Evolutionary conservation across 78 protist genomes (phyloP), one percentile per base, ranked within the genome.

Genomic region (Carpediemonas membranifera): DNA sequence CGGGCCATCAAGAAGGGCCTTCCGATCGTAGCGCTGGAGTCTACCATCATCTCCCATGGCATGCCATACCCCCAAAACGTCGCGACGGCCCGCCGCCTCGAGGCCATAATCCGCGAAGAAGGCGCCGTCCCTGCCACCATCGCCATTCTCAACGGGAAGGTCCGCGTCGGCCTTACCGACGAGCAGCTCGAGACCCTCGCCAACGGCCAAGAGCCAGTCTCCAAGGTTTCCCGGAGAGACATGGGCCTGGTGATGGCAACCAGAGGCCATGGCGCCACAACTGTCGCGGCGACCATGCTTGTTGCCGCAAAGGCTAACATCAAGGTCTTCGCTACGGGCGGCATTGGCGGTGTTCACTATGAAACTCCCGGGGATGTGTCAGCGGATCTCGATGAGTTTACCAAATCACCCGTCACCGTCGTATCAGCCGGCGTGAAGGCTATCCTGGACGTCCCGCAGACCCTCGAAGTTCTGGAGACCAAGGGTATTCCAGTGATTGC

Each of bases 101-200:
- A 41, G 28, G 15, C 0, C 24, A 1, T 69, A 19, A 28, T 95
- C 2, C 70, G 95, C 18, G 33, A 15, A 0, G 0, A 68, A 24
- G 98, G 98, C 14, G 95, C 93, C 16, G 75, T 87, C 15, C 99
- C 99, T 0, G 99, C 99, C 7, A 95, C 99, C 1, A 85, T 95
- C 25, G 63, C 79, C 36, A 2, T 84, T 34, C 13, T 86, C 21
- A 67, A 79, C 21, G 95, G 90, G 27, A 5, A 0, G 59, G 64
- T 84, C 65, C 61, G 25, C 36, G 66, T 70, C 18, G 84, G 88
- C 28, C 52, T 90, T 1, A 52, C 27, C 0, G 36, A 47, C 15
- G 74, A 31, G 13, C 51, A 58, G 9, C 58, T 90, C 19, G 64
- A 65, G 18, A 43, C 24, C 43, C 36, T 90, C 19, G 77, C 87